Evolutionary conservation across 225 moss, liverwort and hornwort species (phyloP).

Genomic region (Sphagnum contortum): DNA sequence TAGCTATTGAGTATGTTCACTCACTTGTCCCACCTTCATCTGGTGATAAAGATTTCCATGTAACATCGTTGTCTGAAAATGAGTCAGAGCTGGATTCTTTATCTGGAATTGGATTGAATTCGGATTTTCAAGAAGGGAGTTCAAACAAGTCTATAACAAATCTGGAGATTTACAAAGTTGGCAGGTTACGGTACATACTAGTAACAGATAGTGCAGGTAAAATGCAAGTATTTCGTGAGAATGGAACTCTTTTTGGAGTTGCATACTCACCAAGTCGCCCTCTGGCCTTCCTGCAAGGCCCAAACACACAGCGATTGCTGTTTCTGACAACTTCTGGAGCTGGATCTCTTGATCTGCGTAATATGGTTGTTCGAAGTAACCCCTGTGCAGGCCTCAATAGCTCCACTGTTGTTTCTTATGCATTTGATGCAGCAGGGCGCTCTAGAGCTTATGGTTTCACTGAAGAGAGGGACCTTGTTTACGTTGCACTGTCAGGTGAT

Average conservation of each 20-base stretch:
- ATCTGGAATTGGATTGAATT: not conserved
- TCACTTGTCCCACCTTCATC: constrained; percentile 37
- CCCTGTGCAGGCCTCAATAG: constrained; percentile 69
- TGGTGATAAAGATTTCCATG: constrained; percentile 8
- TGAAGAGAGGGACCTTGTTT: constrained; percentile 64
- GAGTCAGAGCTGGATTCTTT: not conserved
- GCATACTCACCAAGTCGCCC: constrained; percentile 69
- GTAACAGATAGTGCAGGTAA: constrained; percentile 65
- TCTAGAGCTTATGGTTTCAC: constrained; percentile 83
- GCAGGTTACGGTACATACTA: constrained; percentile 76
- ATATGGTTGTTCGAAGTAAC: constrained; percentile 72
- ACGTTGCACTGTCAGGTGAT: constrained; percentile 79
- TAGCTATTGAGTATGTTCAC: constrained; percentile 52
- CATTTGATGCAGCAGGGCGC: constrained; percentile 72
- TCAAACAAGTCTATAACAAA: constrained; percentile 35
- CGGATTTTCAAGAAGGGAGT: not conserved
- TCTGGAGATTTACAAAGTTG: constrained; percentile 79
- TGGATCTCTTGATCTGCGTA: constrained; percentile 75
- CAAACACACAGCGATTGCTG: constrained; percentile 68
- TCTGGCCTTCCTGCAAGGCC: constrained; percentile 73
- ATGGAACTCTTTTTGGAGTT: constrained; percentile 61
- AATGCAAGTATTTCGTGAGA: constrained; percentile 78
- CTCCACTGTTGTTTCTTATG: constrained; percentile 59
- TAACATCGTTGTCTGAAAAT: constrained; percentile 24
- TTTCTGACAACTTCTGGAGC: constrained; percentile 75